These are phyloP conservation scores for Saccharomycopsis sp. DNA, from an alignment of 805 yeast genomes.

Conservation along the genomic window DNA sequence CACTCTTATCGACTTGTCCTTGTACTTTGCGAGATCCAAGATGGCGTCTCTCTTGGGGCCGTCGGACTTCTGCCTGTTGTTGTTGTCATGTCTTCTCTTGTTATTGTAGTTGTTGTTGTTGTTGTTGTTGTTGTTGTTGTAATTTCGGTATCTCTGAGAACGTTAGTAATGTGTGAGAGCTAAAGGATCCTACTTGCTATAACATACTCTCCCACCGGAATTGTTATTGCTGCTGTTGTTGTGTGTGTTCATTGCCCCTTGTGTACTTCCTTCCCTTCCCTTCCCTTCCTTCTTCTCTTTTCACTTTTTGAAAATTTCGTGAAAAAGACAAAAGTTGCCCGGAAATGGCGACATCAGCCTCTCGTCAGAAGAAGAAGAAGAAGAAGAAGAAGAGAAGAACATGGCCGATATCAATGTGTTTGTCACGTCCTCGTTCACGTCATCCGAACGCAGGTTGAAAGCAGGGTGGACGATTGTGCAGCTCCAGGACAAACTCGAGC, in stretches of 20 bases:
- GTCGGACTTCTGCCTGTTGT: conserved; percentile 36
- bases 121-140: conserved; percentile 6
- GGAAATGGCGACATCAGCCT: no score
- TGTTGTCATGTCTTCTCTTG: conserved; percentile 18
- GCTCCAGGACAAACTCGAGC: conserved; percentile 49
- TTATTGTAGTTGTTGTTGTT: conserved; percentile 12
- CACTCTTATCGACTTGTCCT: conserved; percentile 64
- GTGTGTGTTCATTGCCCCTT: no score
- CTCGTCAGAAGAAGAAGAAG: no score
- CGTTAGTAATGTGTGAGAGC: no score
- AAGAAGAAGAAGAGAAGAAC: no score
- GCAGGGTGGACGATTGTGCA: conserved; percentile 50
- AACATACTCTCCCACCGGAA: conserved; percentile 20
- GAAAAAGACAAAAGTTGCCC: no score
- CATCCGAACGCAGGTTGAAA: conserved; percentile 60
- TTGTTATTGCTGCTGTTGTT: conserved; percentile 21
- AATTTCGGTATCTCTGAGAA: no score
- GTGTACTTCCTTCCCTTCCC: no score
- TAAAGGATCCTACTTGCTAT: no score
- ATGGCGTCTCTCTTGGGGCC: conserved; percentile 90
- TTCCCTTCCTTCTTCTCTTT: no score
- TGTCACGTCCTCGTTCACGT: conserved; percentile 55
- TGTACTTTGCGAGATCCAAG: conserved; percentile 66
- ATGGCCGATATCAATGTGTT: conserved; percentile 40
- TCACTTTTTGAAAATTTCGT: no score